These are phyloP conservation scores for Cyphellophora europaea DNA, from an alignment of 2,329 filamentous ascomycete genomes.

Conservation along the genomic window DNA sequence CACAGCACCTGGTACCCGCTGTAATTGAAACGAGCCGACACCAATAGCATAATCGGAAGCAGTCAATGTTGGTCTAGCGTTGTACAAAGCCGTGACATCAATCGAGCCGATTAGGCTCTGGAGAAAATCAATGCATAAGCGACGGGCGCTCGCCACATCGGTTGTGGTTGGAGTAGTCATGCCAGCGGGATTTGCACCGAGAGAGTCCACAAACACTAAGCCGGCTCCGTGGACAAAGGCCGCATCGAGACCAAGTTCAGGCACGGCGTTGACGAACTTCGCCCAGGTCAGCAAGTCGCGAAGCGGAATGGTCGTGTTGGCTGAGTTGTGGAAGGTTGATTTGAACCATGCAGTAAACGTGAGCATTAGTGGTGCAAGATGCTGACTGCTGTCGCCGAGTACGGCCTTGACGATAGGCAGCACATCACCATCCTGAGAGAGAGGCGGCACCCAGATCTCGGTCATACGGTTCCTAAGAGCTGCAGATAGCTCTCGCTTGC, in stretches of 20 bases:
- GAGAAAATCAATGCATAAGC: conserved; percentile 64
- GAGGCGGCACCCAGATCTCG: conserved; percentile 91
- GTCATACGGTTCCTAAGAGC: conserved; percentile 94
- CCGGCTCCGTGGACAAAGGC: conserved; percentile 74
- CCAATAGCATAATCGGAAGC: conserved; percentile 44
- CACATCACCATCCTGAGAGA: conserved; percentile 78
- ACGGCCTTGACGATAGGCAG: conserved; percentile 77
- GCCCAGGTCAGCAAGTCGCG: conserved; percentile 91
- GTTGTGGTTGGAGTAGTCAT: conserved; percentile 64
- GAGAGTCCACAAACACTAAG: conserved; percentile 89
- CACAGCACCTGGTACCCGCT: conserved; percentile 26
- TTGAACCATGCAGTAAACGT: conserved; percentile 92
- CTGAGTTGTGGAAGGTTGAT: conserved; percentile 63
- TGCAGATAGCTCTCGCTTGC: conserved; percentile 93
- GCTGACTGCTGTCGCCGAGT: conserved; percentile 46
- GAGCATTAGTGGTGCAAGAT: conserved; percentile 62
- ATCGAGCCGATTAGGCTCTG: conserved; percentile 50
- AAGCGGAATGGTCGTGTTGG: conserved; percentile 68
- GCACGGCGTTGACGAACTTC: conserved; percentile 71
- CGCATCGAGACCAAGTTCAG: conserved; percentile 38
- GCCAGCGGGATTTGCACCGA: conserved; percentile 90
- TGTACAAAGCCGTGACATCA: conserved; percentile 59
- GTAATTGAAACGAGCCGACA: conserved; percentile 67
- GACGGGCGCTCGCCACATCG: conserved; percentile 61
- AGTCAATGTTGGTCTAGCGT: conserved; percentile 49